Base-by-base conservation (phyloP, 2,329 filamentous ascomycete genomes). In the Fusarium chuoi region DNA sequence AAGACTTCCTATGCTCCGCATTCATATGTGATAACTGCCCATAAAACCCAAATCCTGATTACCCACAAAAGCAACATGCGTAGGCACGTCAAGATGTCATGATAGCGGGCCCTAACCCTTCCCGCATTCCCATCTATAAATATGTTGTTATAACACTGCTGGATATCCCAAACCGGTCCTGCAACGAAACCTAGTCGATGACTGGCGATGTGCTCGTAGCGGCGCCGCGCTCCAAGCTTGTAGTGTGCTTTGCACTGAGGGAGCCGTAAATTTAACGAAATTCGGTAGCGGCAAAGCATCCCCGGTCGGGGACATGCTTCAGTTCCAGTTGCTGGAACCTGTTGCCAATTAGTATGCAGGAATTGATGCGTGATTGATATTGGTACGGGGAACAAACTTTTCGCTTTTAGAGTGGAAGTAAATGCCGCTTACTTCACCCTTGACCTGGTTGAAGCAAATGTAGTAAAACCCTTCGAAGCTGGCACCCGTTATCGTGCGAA, bases 391-490 rank as follows among this genome's bases (percentile, higher is more conserved):
- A 26, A 89, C 93, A 84, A 84, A 98, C 94, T 96, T 98, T 85
- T 98, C 96, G 84, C 95, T 98, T 85, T 97, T 98, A 18, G 94
- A 93, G 84, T 99, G 96, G 82, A 98, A 99, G 84, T 99, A 99
- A 66, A 98, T 98, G 24, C 96, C 96, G 79, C 91, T 95, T 45
- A 99, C 93, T 73, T 89, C 92, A 13, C 96, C 96, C 73, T 92
- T 89, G 55, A 94, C 86, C 83, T 98, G 96, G 82, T 98, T 98
- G 85, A 98, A 98, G 85, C 95, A 98, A 75, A 99, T 98, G 80
- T 99, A 99, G 82, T 98, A 99, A 81, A 99, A 99, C 0, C 96
- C 96, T 80, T 99, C 96, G 69, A 98, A 99, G 79, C 96, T 98
- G 13, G 96, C 96, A 24, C 96, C 96, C 39, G 91, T 93, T 70